Evolutionary conservation across 1,284 basidiomycete genomes (phyloP), one percentile per base, ranked within the genome.

Genomic region (Ceratobasidium sp.): DNA sequence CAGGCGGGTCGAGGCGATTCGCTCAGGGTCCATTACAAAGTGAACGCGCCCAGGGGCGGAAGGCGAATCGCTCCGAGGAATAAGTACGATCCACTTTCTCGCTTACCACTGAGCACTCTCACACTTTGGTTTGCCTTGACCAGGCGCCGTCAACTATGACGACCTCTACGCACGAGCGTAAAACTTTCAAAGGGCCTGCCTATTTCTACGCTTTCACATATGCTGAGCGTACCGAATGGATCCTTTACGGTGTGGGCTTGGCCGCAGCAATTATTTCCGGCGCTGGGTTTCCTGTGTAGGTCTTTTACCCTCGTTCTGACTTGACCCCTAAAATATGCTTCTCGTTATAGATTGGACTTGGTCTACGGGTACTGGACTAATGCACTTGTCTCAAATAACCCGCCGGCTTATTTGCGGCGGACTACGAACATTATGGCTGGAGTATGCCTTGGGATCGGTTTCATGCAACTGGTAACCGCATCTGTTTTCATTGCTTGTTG

Each of bases 151-250:
- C 3, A 14, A 28, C 23, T 6, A 60, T 45, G 39, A 23, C 58
- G 28, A 9, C 30, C 2, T 16, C 57, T 59, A 10, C 26, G 21
- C 16, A 16, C 21, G 30, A 10, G 39, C 61, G 26, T 28, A 50
- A n/a, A 28, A 28, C 36, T 36, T 58, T 55, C 46, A 23, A 34
- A 18, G 65, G 65, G 28, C 65, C 39, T 28, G 32, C 65, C 14
- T 69, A 57, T 30, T 69, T 69, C 26, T 69, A 69, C 45, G 65
- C 39, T 9, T 69, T 69, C 21, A 69, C 65, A 16, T 69, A 69
- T 69, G 65, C 65, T 10, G 52, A 55, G n/a, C 50, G 65, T 1
- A 6, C 39, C 18, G 65, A 69, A 18, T 69, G 65, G 65, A 23
- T 53, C 8, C 36, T 69, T 12, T 69, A 69, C 52, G 34, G 2